Evolutionary conservation across 2,329 filamentous ascomycete genomes (phyloP), one percentile per base, ranked within the genome.

Genomic region (Incumbomyces delicatus): DNA sequence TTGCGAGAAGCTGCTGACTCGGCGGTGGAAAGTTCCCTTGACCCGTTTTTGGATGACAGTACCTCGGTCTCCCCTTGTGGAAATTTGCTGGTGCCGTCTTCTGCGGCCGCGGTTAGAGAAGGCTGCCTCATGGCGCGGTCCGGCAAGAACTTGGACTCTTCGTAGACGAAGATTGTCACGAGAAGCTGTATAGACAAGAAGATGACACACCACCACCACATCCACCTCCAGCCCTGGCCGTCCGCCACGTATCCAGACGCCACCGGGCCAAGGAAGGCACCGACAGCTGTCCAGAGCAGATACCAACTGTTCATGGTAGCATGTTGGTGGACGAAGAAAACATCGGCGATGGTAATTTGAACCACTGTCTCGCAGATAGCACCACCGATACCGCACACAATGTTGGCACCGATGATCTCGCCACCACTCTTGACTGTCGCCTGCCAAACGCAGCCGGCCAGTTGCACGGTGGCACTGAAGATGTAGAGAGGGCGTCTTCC

Each of bases 281-380:
- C 60, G 48, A 62, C 56, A 54, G 58, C 62, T n/a, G 60, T 54
- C 35, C 65, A 62, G 49, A 63, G 66, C 54, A 74, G 60, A 47
- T 73, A 77, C 8, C 71, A 60, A 1, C 60, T 62, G 50, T 75
- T 77, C 68, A 72, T 71, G 2, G 63, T 60, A 0, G 67, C 71
- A 14, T 66, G 64, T 38, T 74, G 64, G 46, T 74, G 70, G 2
- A 73, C 63, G 46, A 72, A 74, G 56, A 71, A 73, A n/a, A 74
- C 47, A 52, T 74, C 71, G 10, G 63, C 62, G 49, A 74, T 64
- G 1, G 66, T 69, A 50, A 70, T 64, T 48, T 69, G 66, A 2
- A 68, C 64, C 30, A 70, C 57, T 1, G 58, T 61, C 53, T 71
- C 67, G 40, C 57, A 60, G 2, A 68, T 52, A 11, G 67, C 65